phyloP scores from a whole-genome alignment of 495 filamentous ascomycete species.

The Aspergillus baeticus region DNA sequence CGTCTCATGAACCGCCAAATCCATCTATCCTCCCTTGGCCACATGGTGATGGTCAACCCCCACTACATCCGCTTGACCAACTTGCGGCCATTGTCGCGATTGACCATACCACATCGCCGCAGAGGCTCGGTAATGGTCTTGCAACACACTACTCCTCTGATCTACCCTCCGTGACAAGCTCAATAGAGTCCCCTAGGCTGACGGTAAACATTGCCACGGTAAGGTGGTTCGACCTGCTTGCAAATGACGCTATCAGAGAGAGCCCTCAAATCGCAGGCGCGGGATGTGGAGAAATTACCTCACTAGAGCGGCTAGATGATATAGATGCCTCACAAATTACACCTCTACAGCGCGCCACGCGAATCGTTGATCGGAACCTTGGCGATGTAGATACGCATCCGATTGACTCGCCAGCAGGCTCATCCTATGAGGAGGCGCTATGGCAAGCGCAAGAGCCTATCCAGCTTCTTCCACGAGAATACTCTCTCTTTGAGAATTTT shows the following conservation, averaged over 20 bases:
- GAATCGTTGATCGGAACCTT: background rate
- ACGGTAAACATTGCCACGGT: background rate
- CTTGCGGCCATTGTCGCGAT: background rate
- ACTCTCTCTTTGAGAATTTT: conserved; percentile 2
- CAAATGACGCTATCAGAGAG: background rate
- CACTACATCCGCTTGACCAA: background rate
- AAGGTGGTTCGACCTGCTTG: conserved; percentile 2
- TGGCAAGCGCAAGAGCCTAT: conserved; percentile 3
- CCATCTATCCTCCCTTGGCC: background rate
- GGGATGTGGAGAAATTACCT: background rate
- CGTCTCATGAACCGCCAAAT: background rate
- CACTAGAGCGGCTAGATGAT: background rate
- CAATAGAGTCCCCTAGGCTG: background rate
- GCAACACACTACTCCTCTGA: background rate
- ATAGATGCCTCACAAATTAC: background rate
- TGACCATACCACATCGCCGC: background rate
- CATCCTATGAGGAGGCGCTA: background rate
- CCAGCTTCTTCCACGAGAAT: conserved; percentile 1
- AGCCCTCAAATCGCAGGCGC: background rate
- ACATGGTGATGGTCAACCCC: background rate
- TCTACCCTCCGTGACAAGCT: background rate
- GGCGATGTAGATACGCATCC: background rate
- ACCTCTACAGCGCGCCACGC: background rate
- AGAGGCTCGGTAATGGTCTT: background rate
- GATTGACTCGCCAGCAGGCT: background rate